Percentiles rank a stretch among this genome's conserved stretches.
phyloP scores from a whole-genome alignment of 2,329 filamentous ascomycete species.

The Helotiales sp. region DNA sequence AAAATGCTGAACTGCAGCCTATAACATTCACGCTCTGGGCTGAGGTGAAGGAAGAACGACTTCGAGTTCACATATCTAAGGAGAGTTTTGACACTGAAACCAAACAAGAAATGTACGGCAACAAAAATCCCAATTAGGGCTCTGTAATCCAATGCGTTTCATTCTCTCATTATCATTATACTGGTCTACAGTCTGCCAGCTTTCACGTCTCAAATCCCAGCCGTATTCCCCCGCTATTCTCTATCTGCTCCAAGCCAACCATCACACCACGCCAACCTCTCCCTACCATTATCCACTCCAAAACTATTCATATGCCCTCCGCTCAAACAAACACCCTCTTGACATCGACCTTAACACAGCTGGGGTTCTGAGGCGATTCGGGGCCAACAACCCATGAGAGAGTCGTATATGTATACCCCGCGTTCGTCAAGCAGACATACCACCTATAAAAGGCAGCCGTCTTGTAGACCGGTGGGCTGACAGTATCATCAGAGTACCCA shows the following conservation, averaged over 20 bases:
- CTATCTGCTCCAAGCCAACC: no score
- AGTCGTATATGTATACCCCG: slow-evolving; percentile 43
- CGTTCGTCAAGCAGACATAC: slow-evolving; percentile 46
- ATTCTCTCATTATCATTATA: background rate
- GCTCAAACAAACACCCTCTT: slow-evolving; percentile 30
- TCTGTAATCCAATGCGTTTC: background rate
- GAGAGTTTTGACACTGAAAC: no score
- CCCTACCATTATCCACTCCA: no score
- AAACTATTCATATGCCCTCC: no score
- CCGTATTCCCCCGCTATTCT: no score
- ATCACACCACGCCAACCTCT: no score
- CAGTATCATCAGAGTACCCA: slow-evolving; percentile 41
- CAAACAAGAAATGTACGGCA: no score
- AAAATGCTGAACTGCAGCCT: no score
- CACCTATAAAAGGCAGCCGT: slow-evolving; percentile 38
- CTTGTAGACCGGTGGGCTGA: slow-evolving; percentile 32
- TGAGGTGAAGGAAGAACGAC: no score
- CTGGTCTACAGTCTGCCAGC: background rate
- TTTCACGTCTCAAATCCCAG: background rate
- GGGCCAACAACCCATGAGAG: slow-evolving; percentile 44
- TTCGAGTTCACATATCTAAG: no score
- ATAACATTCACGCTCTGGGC: no score
- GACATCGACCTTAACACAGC: slow-evolving; percentile 44
- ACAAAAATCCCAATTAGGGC: background rate
- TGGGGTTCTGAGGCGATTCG: slow-evolving; percentile 44